A percentile compares a stretch with the other conserved stretches of the same genome.
These are phyloP conservation scores for Brassica incana DNA, from an alignment of 345 rosid species.

Conservation along the genomic window DNA sequence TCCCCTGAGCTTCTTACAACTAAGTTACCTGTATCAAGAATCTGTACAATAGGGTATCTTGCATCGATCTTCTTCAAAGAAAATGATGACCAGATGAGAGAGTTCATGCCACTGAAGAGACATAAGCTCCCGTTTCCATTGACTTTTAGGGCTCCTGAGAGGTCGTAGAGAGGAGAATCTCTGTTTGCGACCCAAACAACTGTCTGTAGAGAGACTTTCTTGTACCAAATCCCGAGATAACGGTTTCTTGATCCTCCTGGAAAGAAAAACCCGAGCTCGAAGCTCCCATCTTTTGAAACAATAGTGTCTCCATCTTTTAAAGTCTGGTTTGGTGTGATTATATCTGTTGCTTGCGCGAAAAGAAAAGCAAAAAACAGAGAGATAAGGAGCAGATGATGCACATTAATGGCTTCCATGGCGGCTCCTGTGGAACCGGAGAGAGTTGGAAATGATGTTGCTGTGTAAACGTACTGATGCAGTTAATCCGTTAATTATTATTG, in stretches of 20 bases:
- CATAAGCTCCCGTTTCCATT: conserved; percentile 37
- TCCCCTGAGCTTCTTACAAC: conserved; percentile 51
- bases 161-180: conserved; percentile 61
- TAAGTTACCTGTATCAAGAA: conserved; percentile 71
- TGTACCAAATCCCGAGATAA: conserved; percentile 40
- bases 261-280: conserved; percentile 40
- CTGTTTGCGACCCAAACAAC: conserved; percentile 69
- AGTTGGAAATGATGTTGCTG: conserved; percentile 3
- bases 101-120: conserved; percentile 40
- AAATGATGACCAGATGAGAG: conserved; percentile 57
- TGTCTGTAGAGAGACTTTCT: conserved; percentile 35
- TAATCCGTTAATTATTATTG: background rate
- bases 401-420: conserved; percentile 28
- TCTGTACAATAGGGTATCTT: conserved; percentile 48
- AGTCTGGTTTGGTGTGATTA: conserved; percentile 22
- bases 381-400: conserved; percentile 26
- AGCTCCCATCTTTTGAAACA: conserved; percentile 30
- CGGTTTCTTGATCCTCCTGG: conserved; percentile 38
- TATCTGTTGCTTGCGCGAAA: conserved; percentile 6
- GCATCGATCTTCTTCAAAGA: background rate
- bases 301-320: conserved; percentile 40
- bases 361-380: conserved; percentile 19
- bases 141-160: conserved; percentile 54
- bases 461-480: background rate
- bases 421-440: background rate